Evolutionary conservation across 1,284 basidiomycete species (phyloP), one percentile per base, ranked within the genome.

Genomic region (Flammula alnicola): DNA sequence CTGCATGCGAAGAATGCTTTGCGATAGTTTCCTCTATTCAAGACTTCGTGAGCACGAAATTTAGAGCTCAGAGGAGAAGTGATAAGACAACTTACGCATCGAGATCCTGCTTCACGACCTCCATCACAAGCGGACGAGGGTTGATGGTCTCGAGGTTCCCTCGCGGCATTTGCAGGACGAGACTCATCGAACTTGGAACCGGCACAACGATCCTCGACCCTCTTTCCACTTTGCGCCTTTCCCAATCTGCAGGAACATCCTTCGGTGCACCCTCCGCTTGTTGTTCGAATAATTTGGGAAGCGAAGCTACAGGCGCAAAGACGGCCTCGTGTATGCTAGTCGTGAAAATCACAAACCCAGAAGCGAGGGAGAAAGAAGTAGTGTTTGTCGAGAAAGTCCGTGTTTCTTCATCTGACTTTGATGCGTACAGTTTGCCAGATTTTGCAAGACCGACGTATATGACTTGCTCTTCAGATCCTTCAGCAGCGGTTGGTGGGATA

Each of bases 141-240:
- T 89, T 93, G 48, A 99, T 88, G 0, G 94, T 98, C 74, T 99
- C 97, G 46, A 99, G 67, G 68, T 99, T 99, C 0, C 97, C 97
- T 58, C 97, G 76, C 0, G 96, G 97, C 95, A 99, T 99, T 73
- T 99, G 97, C 10, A 99, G 72, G 1, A 99, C 90, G 12, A 98
- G 70, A 56, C 80, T 87, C 92, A 97, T 98, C 6, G 83, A 75
- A 54, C 87, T 93, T 2, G 93, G 88, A 0, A 95, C 87, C 9
- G 87, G 88, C 0, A 86, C 83, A 1, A 97, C 92, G 22, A 96
- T 93, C 49, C 86, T 73, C 1, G 91, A 88, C 0, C 95, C 95
- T 38, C 95, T 75, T 68, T 98, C 95, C 0, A 97, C 81, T 14
- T 90, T 78, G 33, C 95, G 78, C 12, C 76, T 80, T 60, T 91